Evolutionary conservation across 163 green algal genomes (phyloP), one percentile per base, ranked within the genome.

Genomic region (Prototheca wickerhamii): DNA sequence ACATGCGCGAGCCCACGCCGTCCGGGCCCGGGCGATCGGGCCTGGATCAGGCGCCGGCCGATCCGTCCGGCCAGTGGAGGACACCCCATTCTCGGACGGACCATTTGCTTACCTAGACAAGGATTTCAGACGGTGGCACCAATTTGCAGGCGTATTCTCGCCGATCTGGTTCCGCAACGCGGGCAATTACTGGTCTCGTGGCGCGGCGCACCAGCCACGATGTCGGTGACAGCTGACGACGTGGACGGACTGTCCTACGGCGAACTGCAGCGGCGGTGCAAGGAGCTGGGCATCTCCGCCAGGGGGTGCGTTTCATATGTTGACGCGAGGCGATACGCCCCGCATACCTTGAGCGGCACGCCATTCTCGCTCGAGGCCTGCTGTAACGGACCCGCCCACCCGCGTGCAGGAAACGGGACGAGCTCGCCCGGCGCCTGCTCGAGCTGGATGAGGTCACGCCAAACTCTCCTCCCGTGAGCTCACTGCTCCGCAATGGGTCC

Each of bases 301-400:
- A 63, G 43, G 50, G 66, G 66, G 66, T 73, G 58, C 18, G 66
- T 56, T 52, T 1, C n/a, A n/a, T n/a, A n/a, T n/a, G n/a, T n/a
- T n/a, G n/a, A n/a, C n/a, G n/a, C n/a, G n/a, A n/a, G n/a, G n/a
- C n/a, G n/a, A n/a, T n/a, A n/a, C n/a, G 21, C n/a, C 6, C 37
- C n/a, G 56, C 17, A 30, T 51, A 7, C 26, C 7, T 28, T 10
- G 21, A 7, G n/a, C n/a, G 34, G 21, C 10, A 17, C 56, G 56
- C n/a, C 10, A 26, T 31, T 28, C 7, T 7, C 18, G n/a, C 6
- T 26, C 56, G 6, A 12, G 18, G 21, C 52, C 23, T 28, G 6
- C n/a, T 29, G 49, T 25, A 7, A 8, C 49, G 18, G n/a, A 25
- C 18, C 17, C 21, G n/a, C 26, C 29, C 30, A 18, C 42, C 28